Conservation (phyloP, 2,329 filamentous ascomycete genomes). For the Aspergillus fischeri region DNA sequence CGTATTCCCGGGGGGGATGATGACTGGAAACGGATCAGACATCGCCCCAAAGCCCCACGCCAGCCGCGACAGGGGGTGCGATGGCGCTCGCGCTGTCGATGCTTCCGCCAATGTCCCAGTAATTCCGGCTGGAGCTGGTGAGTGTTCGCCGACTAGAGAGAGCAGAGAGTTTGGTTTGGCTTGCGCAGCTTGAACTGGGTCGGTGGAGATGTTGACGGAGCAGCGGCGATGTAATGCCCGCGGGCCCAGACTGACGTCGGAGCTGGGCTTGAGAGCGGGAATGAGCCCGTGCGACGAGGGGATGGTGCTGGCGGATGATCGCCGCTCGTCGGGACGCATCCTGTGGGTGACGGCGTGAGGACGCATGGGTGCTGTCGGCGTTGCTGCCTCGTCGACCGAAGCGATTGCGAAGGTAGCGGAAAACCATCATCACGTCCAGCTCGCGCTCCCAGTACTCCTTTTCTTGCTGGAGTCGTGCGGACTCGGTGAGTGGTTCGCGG, state of each 20-base stretch:
- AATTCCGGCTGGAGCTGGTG: constrained; percentile 70
- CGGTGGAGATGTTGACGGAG: constrained; percentile 44
- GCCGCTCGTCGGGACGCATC: constrained; percentile 73
- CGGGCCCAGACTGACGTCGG: constrained; percentile 44
- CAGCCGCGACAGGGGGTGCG: constrained; percentile 55
- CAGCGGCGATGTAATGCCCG: constrained; percentile 30
- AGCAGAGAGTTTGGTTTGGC: constrained; percentile 74
- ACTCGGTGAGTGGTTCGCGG: constrained; percentile 31
- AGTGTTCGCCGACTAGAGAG: constrained; percentile 58
- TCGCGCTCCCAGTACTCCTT: constrained; percentile 89
- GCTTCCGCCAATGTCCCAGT: constrained; percentile 86
- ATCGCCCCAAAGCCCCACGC: constrained; percentile 76
- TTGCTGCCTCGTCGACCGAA: constrained; percentile 54
- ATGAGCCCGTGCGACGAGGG: constrained; percentile 63
- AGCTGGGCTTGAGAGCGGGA: constrained; percentile 47
- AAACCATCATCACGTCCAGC: constrained; percentile 85
- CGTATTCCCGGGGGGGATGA: not conserved
- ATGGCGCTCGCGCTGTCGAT: constrained; percentile 71
- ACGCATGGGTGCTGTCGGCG: constrained; percentile 29
- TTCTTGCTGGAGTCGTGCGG: constrained; percentile 48
- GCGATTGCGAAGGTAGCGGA: constrained; percentile 75
- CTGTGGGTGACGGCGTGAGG: constrained; percentile 46
- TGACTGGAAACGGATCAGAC: constrained; percentile 4
- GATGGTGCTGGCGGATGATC: constrained; percentile 83
- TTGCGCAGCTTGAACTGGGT: constrained; percentile 69